A percentile compares a stretch with the other conserved stretches of the same genome.
Evolutionary conservation across 768 basidiomycete species (phyloP).

Genomic region (Lactifluus subvellereus): DNA sequence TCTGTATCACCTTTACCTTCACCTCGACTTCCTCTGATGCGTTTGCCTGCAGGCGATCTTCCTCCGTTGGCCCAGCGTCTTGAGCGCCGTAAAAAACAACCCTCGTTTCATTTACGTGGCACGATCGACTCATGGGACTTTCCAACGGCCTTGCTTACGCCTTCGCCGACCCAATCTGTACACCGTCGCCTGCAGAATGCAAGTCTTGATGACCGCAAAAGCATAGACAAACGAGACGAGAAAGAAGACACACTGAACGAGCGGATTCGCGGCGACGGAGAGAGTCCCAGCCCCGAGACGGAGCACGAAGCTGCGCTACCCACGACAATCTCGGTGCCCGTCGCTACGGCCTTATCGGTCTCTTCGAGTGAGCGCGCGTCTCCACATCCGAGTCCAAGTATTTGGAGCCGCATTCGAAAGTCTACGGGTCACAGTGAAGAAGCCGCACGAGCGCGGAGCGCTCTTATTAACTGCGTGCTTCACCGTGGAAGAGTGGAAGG

Average conservation of each 20-base stretch:
- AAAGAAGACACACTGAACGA: not conserved
- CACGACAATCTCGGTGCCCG: not conserved
- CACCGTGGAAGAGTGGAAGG: not conserved
- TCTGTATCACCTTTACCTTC: conserved; percentile 38
- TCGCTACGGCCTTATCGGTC: not conserved
- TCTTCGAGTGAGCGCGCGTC: not conserved
- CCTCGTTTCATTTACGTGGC: conserved; percentile 36
- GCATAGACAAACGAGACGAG: not conserved
- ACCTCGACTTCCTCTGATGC: not conserved
- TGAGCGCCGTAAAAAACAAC: conserved; percentile 48
- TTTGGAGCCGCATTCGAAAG: conserved; percentile 17
- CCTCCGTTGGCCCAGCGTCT: conserved; percentile 70
- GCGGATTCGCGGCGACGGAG: not conserved
- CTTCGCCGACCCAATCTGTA: conserved; percentile 16
- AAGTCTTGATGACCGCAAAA: not conserved
- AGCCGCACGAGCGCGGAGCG: conserved; percentile 1
- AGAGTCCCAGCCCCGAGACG: not conserved
- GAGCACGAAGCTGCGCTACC: not conserved
- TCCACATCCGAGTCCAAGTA: not conserved
- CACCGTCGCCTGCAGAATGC: not conserved
- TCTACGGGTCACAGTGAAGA: conserved; percentile 5
- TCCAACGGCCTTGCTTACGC: conserved; percentile 32
- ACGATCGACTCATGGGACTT: conserved; percentile 85
- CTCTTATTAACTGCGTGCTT: conserved; percentile 9
- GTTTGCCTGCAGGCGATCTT: conserved; percentile 44